Base-by-base conservation (phyloP, 345 rosid genomes). In the Microthlaspi erraticum region DNA sequence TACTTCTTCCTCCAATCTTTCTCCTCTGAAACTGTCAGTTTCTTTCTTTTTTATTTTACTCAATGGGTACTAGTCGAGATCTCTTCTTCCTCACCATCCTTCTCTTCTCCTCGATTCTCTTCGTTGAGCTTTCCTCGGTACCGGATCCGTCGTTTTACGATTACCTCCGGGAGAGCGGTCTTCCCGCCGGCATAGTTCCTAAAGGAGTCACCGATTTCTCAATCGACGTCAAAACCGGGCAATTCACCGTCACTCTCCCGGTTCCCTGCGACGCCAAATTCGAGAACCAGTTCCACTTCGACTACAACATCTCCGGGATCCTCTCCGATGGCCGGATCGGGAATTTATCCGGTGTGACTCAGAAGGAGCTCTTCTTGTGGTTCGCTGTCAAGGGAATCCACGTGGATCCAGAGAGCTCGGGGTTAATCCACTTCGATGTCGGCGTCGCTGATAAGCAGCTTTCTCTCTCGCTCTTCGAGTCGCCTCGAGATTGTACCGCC, bases 301-400 rank as follows among this genome's bases (percentile, higher is more conserved):
- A 91, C 61, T 70, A 75, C 77, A 91, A 86, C 75, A 84, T 91
- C 68, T 65, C 91, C 1, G 97, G 97, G 10, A 74, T 80, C 1
- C 61, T 91, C 26, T 78, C 81, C 51, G 81, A 76, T 68, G 91
- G 95, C 5, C 77, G 77, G 80, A 84, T 91, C 85, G 85, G 86
- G 45, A 81, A 77, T 20, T 71, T 91, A 3, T 88, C 95, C 2
- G 97, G 97, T 33, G 83, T 91, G 49, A 77, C 82, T 29, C 91
- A 90, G 45, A 89, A 88, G 81, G 97, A 91, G 70, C 80, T 88
- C 17, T 91, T 91, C 75, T 79, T 91, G 8, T 91, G 97, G 97
- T 87, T 91, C 76, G 86, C 86, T 19, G 97, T 91, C 1, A 87
- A 82, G 20, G 84, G 88, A 7, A 91, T 91, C 61, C 86, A 83